Base-by-base conservation (phyloP, 345 rosid genomes). In the Gossypium raimondii region DNA sequence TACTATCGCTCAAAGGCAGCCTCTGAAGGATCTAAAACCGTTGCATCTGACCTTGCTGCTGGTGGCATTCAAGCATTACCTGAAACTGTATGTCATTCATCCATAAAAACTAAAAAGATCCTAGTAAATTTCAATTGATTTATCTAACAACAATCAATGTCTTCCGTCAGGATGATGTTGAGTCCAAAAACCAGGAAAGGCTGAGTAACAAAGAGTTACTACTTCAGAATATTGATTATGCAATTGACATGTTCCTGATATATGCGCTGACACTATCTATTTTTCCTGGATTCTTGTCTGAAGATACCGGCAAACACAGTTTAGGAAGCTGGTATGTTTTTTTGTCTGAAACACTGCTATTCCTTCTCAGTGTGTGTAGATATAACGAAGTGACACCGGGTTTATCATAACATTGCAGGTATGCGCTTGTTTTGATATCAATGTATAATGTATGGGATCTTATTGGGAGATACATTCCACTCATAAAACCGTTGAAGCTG, bases 271-370 rank as follows among this genome's bases (percentile, higher is more conserved):
- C 94, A 1, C 45, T 94, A 75, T 88, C 97, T 2, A 92, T 94
- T 81, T 92, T 94, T 78, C 97, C 97, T 0, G 97, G 98, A 60
- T 94, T 92, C 76, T 82, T 94, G 58, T 90, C 87, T 5, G 97
- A 94, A 80, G 88, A 90, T 76, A 92, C 94, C 6, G 98, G 98
- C 72, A 75, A 83, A 22, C 97, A 94, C 72, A 34, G 85, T 44
- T 74, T 92, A 50, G 97, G 97, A 0, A 74, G 78, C 52, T 94
- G 98, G 97, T 92, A 82, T 52, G 86, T 74, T 48, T 70, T 22
- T 34, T 73, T 44, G 13, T 29, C 5, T 20, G 38, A 41, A 64
- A 2, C 45, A 76, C 25, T 43, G 47, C 27, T 9, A 5, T 22
- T 62, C 45, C 29, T 24, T 76, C 47, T 52, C 8, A 43, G 11